A percentile compares a stretch with the other conserved stretches of the same genome.
phyloP scores from a whole-genome alignment of 805 yeast genomes.

The Teunomyces lycoperdinae region DNA sequence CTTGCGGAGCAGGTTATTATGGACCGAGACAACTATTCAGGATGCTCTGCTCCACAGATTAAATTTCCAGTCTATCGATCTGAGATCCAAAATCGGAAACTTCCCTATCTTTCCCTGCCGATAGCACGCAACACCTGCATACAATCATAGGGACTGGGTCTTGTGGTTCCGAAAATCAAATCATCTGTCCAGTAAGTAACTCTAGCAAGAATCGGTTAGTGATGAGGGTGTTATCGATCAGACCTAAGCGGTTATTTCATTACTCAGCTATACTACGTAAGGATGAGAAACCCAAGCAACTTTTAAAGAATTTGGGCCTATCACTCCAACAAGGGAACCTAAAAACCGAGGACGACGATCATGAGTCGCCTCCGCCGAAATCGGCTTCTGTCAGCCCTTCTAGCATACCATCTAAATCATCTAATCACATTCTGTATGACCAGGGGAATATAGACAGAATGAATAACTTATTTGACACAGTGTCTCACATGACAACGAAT shows the following conservation, averaged over 20 bases:
- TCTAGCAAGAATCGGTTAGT: neutral
- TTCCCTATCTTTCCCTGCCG: neutral
- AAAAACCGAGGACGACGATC: conserved; percentile 9
- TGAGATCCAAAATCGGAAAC: neutral
- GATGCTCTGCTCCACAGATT: too few relatives aligned
- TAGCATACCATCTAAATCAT: neutral
- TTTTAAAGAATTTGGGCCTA: conserved; percentile 30
- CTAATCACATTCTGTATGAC: conserved; percentile 3
- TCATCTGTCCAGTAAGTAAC: neutral
- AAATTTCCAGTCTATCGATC: too few relatives aligned
- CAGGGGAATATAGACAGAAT: conserved; percentile 12
- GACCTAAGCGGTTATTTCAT: conserved; percentile 1
- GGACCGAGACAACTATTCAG: too few relatives aligned
- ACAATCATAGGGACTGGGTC: neutral
- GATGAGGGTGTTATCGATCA: neutral
- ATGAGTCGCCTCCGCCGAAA: neutral
- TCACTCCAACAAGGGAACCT: conserved; percentile 33
- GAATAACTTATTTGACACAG: conserved; percentile 23
- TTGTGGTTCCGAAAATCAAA: conserved; percentile 3
- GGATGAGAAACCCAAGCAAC: conserved; percentile 11
- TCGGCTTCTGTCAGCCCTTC: neutral
- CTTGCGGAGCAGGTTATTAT: too few relatives aligned
- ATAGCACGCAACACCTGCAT: neutral
- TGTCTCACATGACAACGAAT: conserved; percentile 36
- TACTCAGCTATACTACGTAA: conserved; percentile 1